Evolutionary conservation across 768 basidiomycete species (phyloP).

Genomic region (Sutorius australiensis): DNA sequence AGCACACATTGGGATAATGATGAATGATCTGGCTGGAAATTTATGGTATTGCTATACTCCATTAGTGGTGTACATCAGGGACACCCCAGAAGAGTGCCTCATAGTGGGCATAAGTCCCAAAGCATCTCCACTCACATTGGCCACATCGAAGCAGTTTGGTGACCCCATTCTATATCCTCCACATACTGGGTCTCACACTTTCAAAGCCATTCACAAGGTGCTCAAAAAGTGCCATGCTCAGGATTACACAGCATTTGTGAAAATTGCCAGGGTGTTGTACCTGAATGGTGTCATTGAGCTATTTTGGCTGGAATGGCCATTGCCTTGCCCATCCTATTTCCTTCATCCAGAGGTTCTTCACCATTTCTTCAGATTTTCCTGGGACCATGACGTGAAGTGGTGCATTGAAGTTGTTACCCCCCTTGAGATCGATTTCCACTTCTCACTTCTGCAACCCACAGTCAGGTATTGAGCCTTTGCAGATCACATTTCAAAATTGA

Average conservation of each 20-base stretch:
- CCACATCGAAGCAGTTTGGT: neutral
- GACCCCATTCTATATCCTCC: neutral
- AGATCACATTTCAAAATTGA: neutral
- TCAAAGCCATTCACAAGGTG: no score
- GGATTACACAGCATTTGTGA: no score
- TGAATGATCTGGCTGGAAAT: slow-evolving; percentile 22
- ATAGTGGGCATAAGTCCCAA: neutral
- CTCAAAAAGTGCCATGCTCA: no score
- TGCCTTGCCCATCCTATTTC: no score
- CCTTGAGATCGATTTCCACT: neutral
- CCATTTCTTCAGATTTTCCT: no score
- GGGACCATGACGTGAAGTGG: neutral
- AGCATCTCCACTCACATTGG: neutral
- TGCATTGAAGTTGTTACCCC: neutral
- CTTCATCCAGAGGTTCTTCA: no score
- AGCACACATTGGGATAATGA: slow-evolving; percentile 23
- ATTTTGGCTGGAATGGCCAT: no score
- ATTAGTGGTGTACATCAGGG: neutral
- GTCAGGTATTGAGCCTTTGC: neutral
- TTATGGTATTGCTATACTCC: no score
- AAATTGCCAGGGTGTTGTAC: no score
- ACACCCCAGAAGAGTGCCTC: neutral
- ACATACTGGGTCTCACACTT: neutral
- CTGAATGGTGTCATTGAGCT: no score
- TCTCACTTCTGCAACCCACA: neutral